phyloP scores from a whole-genome alignment of 192 early-diverging fungal genomes.

The Rhizoclosmatium sp. region DNA sequence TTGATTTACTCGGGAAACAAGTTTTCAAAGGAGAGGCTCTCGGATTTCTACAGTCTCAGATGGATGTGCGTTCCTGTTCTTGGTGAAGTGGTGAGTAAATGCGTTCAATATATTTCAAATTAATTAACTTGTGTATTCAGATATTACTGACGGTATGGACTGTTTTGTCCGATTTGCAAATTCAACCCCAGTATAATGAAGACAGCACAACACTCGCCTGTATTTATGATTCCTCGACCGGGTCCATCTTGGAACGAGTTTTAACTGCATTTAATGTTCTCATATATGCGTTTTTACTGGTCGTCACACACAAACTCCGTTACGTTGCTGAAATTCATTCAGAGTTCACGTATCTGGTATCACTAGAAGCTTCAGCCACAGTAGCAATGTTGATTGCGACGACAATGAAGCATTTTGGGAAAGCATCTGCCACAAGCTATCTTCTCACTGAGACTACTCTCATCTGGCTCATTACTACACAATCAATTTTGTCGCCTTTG shows the following conservation, averaged over 20 bases:
- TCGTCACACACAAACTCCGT: not conserved
- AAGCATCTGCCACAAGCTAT: too few species aligned
- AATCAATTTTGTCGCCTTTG: not conserved
- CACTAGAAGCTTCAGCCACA: too few species aligned
- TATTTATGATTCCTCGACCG: not conserved
- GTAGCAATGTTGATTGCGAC: too few species aligned
- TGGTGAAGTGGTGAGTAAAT: not conserved
- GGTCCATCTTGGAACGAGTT: not conserved
- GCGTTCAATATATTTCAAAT: not conserved
- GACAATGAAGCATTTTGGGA: too few species aligned
- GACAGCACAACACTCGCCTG: not conserved
- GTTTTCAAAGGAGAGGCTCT: not conserved
- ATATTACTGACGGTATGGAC: not conserved
- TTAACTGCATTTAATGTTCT: not conserved
- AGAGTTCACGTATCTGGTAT: not conserved
- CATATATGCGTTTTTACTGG: not conserved
- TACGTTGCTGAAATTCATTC: not conserved
- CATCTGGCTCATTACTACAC: not conserved
- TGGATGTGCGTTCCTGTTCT: not conserved
- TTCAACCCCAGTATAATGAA: not conserved
- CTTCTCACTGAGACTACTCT: not conserved
- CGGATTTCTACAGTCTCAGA: not conserved
- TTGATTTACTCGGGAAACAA: not conserved
- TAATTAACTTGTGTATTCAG: not conserved
- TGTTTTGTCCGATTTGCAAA: not conserved